Conservation (phyloP, 2,329 filamentous ascomycete species). For the Xylariaceae sp. region DNA sequence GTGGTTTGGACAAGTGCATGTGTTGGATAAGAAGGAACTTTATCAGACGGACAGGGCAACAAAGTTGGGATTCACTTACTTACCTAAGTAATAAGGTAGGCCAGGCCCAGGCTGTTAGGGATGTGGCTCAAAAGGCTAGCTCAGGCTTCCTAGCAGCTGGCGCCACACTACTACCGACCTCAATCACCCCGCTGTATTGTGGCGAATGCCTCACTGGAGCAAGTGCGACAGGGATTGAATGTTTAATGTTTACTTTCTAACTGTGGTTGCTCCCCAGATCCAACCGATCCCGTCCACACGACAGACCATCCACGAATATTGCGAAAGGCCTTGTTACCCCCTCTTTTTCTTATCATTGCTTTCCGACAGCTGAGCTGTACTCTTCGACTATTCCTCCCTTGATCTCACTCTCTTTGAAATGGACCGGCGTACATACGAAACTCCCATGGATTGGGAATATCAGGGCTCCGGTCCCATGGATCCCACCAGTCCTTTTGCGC, state of each 20-base stretch:
- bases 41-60: too few relatives aligned
- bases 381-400: conserved; percentile 1
- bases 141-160: too few relatives aligned
- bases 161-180: too few relatives aligned
- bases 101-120: too few relatives aligned
- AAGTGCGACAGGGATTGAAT: too few relatives aligned
- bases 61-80: too few relatives aligned
- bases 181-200: too few relatives aligned
- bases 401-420: conserved; percentile 27
- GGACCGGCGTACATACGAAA: conserved; percentile 54
- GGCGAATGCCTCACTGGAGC: too few relatives aligned
- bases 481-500: conserved; percentile 57
- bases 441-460: conserved; percentile 66
- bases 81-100: too few relatives aligned
- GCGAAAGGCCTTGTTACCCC: too few relatives aligned
- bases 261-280: neutral
- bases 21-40: neutral
- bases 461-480: conserved; percentile 54
- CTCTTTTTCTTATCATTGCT: neutral
- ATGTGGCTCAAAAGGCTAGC: too few relatives aligned
- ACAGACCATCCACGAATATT: too few relatives aligned
- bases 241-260: conserved; percentile 1
- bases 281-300: neutral
- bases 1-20: neutral
- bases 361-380: neutral